Base-by-base conservation (phyloP, 805 yeast genomes). In the Phaffomyces opuntiae region DNA sequence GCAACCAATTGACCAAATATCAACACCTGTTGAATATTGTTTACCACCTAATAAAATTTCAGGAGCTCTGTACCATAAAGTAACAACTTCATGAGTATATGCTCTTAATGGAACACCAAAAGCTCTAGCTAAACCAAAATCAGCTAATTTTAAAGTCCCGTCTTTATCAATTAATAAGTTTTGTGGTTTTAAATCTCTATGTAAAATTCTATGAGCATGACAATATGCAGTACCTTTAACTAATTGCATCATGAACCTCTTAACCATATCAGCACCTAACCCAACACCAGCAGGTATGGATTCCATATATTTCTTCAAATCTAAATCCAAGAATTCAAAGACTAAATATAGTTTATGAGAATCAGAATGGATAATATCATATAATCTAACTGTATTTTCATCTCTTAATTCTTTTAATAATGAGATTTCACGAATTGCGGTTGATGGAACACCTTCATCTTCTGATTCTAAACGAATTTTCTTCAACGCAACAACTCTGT, bases 1-100 rank as follows among this genome's bases (percentile, higher is more conserved):
- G 62, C 97, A 90, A 14, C 99, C 99, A 50, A 91, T 86, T 11
- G 96, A 87, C 99, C 99, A 93, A 85, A 93, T 89, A 64, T 93
- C 99, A 43, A 93, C 96, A 17, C 98, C 97, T 0, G 98, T 93
- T 33, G 96, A 87, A 65, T 93, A 93, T 60, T 93, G 97, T 55
- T 95, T 87, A 4, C 97, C 96, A 13, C 99, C 99, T 53, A 93
- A 76, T 49, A 93, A 70, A 46, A 93, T 87, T 67, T 93, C 99
- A 4, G 99, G 99, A 0, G 97, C 88, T 54, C 99, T 75, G 65
- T 93, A 93, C 99, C 99, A 93, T 55, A 93, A 70, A 0, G 99
- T 93, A 41, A 93, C 99, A 40, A 93, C 98, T 65, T 93, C 99
- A 67, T 93, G 97, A 12, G 99, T 91, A 61, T 91, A 93, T 2